Evolutionary conservation across 768 basidiomycete species (phyloP).

Genomic region (Serendipita indica): DNA sequence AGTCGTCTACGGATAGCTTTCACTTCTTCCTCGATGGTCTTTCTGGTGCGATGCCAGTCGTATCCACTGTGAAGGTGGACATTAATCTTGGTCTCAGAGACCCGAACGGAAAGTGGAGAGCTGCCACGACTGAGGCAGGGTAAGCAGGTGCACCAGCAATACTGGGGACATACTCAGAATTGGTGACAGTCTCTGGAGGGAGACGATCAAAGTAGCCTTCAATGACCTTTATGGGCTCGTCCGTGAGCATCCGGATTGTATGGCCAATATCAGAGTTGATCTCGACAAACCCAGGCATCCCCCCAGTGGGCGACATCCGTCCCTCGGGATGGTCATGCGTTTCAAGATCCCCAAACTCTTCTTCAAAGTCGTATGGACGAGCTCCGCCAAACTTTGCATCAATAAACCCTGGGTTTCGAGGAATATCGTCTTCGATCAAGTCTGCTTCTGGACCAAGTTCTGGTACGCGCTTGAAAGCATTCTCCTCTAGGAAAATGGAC

Average conservation of each 20-base stretch:
- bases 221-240: conserved; percentile 46
- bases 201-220: conserved; percentile 64
- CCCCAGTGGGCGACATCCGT: background rate
- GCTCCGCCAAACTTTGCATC: conserved; percentile 72
- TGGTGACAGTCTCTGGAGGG: conserved; percentile 36
- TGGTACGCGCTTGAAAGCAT: conserved; percentile 61
- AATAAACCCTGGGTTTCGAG: conserved; percentile 76
- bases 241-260: conserved; percentile 63
- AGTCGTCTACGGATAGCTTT: conserved; percentile 76
- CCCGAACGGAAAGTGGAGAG: conserved; percentile 24
- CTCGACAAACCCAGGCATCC: background rate
- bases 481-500: conserved; percentile 74
- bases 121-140: background rate
- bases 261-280: conserved; percentile 48
- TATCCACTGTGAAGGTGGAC: conserved; percentile 84
- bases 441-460: conserved; percentile 70
- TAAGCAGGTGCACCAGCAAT: background rate
- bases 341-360: conserved; percentile 37
- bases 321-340: background rate
- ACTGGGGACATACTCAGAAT: conserved; percentile 28
- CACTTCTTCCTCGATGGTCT: conserved; percentile 72
- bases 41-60: conserved; percentile 80
- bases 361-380: conserved; percentile 55
- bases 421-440: conserved; percentile 83
- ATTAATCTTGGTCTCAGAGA: conserved; percentile 47